Evolutionary conservation across 495 filamentous ascomycete genomes (phyloP), one percentile per base, ranked within the genome.

Genomic region (Jackrogersella minutella): DNA sequence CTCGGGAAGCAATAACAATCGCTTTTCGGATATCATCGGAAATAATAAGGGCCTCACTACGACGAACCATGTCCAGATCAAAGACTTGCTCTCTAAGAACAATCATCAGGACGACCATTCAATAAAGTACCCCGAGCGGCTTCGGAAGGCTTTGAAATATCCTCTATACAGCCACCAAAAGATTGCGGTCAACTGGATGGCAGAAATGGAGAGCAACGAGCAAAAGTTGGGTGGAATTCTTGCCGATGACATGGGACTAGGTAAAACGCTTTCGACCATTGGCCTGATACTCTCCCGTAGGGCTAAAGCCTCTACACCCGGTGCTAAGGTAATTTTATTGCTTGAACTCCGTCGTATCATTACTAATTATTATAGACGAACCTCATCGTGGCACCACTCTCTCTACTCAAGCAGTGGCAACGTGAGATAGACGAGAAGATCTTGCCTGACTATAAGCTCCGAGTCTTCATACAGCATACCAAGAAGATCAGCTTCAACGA

Each of bases 311-410:
- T 21, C 44, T 90, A 94, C 71, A 91, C 92, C 55, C 95, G 97
- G 93, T 92, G 92, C 16, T 81, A 97, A 13, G 93, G 95, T 26
- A 97, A 97, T 78, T 96, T 92, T 30, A 1, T 90, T 96, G 47
- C 88, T n/a, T n/a, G n/a, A 66, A 86, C 90, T 28, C 79, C 97
- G 16, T 1, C 82, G 96, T 21, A 90, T 96, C 62, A 82, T 91
- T 3, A 83, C 71, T 79, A 65, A 28, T 30, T 67, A 58, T 56
- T 44, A 0, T 53, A 93, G 79, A 93, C 94, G 0, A 95, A 89
- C n/a, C 77, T 98, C 37, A 92, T 98, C 44, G 82, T 98, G 41
- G 91, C 90, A 1, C 94, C 94, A 0, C 88, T 96, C n/a, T 88
- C 92, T 2, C 77, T 98, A 24, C 84, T 97, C 74, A 88, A 87